Percentiles rank a stretch among this genome's conserved stretches.
These are phyloP conservation scores for Hypericum androsaemum DNA, from an alignment of 345 rosid species.

Conservation along the genomic window DNA sequence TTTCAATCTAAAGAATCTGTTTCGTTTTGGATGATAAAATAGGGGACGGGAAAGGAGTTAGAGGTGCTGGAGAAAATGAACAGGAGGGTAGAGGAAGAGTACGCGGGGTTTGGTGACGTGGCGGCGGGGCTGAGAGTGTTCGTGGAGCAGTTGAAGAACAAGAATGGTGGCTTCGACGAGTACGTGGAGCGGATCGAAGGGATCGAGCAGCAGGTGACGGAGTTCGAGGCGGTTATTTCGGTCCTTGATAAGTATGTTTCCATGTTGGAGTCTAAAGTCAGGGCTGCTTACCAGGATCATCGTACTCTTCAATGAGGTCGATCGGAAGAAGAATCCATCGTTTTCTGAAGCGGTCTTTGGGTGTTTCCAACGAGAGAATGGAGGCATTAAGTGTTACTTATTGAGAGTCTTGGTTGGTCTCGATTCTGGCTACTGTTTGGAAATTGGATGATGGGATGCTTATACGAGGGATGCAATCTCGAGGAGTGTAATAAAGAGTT, in stretches of 20 bases:
- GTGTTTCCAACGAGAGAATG: no score
- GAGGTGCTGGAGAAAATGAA: constrained; percentile 90
- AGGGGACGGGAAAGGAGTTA: constrained; percentile 62
- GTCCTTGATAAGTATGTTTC: constrained; percentile 70
- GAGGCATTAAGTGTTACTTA: no score
- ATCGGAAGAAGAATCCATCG: no score
- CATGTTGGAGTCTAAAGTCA: constrained; percentile 57
- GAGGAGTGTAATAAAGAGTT: no score
- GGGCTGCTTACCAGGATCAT: constrained; percentile 19
- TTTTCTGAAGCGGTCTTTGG: no score
- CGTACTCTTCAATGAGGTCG: constrained; percentile 6
- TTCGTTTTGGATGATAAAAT: not conserved
- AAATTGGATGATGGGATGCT: no score
- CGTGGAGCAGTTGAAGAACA: constrained; percentile 64
- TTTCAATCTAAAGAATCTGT: not conserved
- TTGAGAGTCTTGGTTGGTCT: no score
- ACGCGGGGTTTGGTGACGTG: constrained; percentile 62
- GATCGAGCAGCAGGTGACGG: constrained; percentile 66
- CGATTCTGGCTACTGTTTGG: no score
- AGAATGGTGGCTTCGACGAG: constrained; percentile 59
- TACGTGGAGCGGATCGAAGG: constrained; percentile 63
- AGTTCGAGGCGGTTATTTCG: constrained; percentile 68
- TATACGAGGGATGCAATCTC: no score
- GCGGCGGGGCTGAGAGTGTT: constrained; percentile 62
- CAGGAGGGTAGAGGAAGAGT: constrained; percentile 56